These are phyloP conservation scores for Cantharellus cinnabarinus DNA, from an alignment of 768 basidiomycete genomes.

Conservation along the genomic window DNA sequence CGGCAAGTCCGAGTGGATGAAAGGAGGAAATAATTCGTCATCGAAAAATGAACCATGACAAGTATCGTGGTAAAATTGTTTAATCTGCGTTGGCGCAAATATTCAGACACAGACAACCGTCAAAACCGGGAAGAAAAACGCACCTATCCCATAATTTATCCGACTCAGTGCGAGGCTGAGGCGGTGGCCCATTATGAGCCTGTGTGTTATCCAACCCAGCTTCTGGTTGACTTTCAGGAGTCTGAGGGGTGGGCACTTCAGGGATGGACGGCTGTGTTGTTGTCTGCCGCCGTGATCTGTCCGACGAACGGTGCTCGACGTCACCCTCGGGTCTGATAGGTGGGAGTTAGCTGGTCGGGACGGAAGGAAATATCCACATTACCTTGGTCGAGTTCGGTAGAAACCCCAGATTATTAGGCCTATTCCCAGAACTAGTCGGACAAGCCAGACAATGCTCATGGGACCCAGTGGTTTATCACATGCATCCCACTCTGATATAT, in stretches of 20 bases:
- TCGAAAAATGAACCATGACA: constrained; percentile 66
- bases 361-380: background rate
- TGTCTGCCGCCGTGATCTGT: background rate
- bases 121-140: background rate
- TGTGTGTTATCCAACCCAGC: background rate
- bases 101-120: background rate
- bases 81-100: background rate
- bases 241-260: background rate
- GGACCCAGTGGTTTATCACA: constrained; percentile 5
- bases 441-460: constrained; percentile 4
- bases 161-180: background rate
- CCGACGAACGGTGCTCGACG: background rate
- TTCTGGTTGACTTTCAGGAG: background rate
- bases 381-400: background rate
- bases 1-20: constrained; percentile 59
- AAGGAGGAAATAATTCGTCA: constrained; percentile 61
- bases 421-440: background rate
- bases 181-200: background rate
- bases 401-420: background rate
- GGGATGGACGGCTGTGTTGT: background rate
- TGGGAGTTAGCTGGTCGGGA: background rate
- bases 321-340: background rate
- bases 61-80: constrained; percentile 22
- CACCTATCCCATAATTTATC: background rate
- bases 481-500: constrained; percentile 3